Percentiles rank a stretch among this genome's conserved stretches.
Conservation (phyloP, 768 basidiomycete genomes). For the Erythrobasidium yunnanense region DNA sequence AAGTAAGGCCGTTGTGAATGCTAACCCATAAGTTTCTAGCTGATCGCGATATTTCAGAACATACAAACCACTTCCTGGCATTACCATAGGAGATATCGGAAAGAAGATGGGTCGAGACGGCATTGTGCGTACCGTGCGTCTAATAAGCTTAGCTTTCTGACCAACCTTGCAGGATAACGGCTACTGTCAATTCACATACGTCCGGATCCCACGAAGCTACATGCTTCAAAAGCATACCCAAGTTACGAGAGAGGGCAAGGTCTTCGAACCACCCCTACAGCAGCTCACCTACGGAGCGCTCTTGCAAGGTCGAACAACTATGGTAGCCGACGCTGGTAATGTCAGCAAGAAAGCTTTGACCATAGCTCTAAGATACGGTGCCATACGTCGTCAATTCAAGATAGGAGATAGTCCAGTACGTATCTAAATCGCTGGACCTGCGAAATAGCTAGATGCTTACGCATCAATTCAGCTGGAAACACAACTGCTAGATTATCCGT, state of each 20-base stretch:
- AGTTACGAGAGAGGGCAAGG: constrained; percentile 43
- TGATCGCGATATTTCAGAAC: constrained; percentile 38
- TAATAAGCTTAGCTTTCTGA: not conserved
- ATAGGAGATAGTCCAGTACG: constrained; percentile 41
- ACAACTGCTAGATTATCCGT: constrained; percentile 46
- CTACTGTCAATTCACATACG: constrained; percentile 43
- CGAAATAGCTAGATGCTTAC: not conserved
- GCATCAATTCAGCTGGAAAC: constrained; percentile 40
- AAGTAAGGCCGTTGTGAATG: constrained; percentile 14
- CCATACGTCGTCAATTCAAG: constrained; percentile 45
- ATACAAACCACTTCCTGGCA: constrained; percentile 43
- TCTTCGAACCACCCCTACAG: constrained; percentile 45
- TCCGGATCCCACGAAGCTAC: constrained; percentile 43
- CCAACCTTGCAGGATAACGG: constrained; percentile 19
- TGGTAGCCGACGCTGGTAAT: constrained; percentile 44
- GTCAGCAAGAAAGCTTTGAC: constrained; percentile 46
- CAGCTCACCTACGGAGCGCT: constrained; percentile 46
- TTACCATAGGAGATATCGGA: constrained; percentile 46
- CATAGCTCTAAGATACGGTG: constrained; percentile 45
- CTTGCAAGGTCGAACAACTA: constrained; percentile 42
- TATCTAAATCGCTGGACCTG: not conserved
- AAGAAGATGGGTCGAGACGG: constrained; percentile 47
- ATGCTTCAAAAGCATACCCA: constrained; percentile 48
- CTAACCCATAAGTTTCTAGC: not conserved
- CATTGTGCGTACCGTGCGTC: constrained; percentile 35